phyloP scores from a whole-genome alignment of 352 stramenopile genomes.

The Phytophthora pisi region DNA sequence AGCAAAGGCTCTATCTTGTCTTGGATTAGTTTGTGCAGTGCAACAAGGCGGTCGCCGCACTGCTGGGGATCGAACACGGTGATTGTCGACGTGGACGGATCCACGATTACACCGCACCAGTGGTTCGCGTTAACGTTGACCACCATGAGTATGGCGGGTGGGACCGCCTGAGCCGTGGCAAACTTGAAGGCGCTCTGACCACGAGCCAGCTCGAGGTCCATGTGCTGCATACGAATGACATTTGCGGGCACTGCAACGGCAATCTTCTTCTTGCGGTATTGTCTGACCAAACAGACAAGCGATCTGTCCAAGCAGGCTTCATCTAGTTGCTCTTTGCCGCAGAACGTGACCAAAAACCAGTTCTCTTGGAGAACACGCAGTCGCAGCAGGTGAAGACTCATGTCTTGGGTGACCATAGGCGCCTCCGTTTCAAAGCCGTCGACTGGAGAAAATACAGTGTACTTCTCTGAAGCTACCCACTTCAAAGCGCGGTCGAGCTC shows the following conservation, averaged over 20 bases:
- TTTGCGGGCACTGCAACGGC: conserved; percentile 4
- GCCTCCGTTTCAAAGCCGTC: not conserved
- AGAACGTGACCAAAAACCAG: conserved; percentile 1
- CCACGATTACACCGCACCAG: conserved; percentile 6
- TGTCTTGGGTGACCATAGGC: not conserved
- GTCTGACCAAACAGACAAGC: not conserved
- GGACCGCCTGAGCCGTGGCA: not conserved
- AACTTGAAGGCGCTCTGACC: not conserved
- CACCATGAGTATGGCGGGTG: not conserved
- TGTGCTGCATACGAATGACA: not conserved
- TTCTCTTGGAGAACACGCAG: not conserved
- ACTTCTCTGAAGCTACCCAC: not conserved
- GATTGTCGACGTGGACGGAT: not conserved
- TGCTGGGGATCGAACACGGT: conserved; percentile 5
- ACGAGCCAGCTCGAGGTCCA: not conserved
- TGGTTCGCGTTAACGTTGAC: not conserved
- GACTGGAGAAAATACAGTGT: not conserved
- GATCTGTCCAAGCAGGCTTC: conserved; percentile 1
- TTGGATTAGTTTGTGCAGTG: not conserved
- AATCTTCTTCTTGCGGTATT: not conserved
- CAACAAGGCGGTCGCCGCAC: conserved; percentile 1
- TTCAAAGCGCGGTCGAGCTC: not conserved
- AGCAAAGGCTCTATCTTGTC: not conserved
- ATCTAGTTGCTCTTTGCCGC: conserved; percentile 3
- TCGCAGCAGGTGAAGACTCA: conserved; percentile 1